These are phyloP conservation scores for Solanum raphanifolium DNA, from an alignment of 257 asterid genomes.

Conservation along the genomic window DNA sequence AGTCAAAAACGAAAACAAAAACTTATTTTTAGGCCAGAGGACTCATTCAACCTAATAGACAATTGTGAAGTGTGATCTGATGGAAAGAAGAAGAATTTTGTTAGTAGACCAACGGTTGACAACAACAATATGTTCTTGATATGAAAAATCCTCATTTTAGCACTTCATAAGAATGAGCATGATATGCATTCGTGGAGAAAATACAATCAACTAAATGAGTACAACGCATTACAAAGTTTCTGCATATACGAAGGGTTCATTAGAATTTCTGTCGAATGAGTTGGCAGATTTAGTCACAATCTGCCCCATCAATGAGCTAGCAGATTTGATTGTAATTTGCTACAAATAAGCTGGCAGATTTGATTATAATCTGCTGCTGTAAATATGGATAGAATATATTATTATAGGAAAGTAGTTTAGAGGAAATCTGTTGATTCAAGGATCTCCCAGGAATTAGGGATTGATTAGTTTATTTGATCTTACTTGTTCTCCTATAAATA, in stretches of 20 bases:
- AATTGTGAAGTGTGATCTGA: not conserved
- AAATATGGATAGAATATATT: no score
- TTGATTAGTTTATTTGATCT: no score
- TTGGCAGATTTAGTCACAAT: no score
- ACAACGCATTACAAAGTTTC: not conserved
- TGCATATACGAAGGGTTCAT: not conserved
- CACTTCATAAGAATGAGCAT: not conserved
- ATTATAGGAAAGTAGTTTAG: no score
- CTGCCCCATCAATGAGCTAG: no score
- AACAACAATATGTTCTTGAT: not conserved
- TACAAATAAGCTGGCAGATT: no score
- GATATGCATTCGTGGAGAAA: not conserved
- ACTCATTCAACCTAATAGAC: not conserved
- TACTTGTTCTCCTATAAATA: no score
- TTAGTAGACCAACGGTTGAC: not conserved
- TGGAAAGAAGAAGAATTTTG: not conserved
- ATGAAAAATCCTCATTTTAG: not conserved
- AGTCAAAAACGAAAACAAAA: not conserved
- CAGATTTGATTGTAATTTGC: no score
- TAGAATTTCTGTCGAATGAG: not conserved
- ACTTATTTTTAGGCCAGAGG: not conserved
- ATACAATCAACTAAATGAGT: not conserved
- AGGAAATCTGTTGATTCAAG: no score
- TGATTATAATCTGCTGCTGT: no score
- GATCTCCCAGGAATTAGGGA: no score